Percentiles rank a stretch among this genome's conserved stretches.
These are phyloP conservation scores for Fusarium succisae DNA, from an alignment of 2,329 filamentous ascomycete species.

Conservation along the genomic window DNA sequence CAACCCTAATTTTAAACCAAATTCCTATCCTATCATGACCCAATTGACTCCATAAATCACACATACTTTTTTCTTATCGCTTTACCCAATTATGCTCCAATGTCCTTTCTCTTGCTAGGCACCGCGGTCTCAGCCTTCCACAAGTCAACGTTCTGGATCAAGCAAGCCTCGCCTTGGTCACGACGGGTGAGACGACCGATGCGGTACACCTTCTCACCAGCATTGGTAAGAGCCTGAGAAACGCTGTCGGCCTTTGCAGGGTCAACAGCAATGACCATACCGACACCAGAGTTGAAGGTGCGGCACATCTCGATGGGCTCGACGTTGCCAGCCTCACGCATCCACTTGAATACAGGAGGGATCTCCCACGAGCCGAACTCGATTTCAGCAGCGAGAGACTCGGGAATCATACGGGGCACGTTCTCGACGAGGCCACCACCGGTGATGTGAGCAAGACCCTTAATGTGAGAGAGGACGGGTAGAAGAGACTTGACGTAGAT, in stretches of 20 bases:
- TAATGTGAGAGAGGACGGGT: conserved; percentile 73
- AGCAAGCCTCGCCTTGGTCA: conserved; percentile 50
- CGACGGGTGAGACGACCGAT: conserved; percentile 77
- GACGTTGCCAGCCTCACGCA: conserved; percentile 78
- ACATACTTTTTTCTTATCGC: conserved; percentile 9
- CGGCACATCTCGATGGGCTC: conserved; percentile 82
- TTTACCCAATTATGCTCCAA: conserved; percentile 26
- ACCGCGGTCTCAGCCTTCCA: conserved; percentile 43
- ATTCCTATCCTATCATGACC: conserved; percentile 26
- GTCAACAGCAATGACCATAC: conserved; percentile 89
- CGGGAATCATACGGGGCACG: conserved; percentile 90
- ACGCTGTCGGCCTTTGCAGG: conserved; percentile 70
- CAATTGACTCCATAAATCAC: conserved; percentile 31
- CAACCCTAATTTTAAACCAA: conserved; percentile 20
- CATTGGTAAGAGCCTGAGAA: conserved; percentile 65
- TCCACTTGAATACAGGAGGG: conserved; percentile 85
- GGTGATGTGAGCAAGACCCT: conserved; percentile 96
- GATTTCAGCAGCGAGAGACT: conserved; percentile 80
- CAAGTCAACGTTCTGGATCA: conserved; percentile 48
- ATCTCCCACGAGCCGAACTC: conserved; percentile 80
- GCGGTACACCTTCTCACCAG: conserved; percentile 75
- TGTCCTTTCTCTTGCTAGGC: conserved; percentile 41
- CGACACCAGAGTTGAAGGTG: conserved; percentile 94
- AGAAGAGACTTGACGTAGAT: conserved; percentile 92
- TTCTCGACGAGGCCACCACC: conserved; percentile 94